Conservation (phyloP, 805 yeast species). For the Debaryomyces maramus region DNA sequence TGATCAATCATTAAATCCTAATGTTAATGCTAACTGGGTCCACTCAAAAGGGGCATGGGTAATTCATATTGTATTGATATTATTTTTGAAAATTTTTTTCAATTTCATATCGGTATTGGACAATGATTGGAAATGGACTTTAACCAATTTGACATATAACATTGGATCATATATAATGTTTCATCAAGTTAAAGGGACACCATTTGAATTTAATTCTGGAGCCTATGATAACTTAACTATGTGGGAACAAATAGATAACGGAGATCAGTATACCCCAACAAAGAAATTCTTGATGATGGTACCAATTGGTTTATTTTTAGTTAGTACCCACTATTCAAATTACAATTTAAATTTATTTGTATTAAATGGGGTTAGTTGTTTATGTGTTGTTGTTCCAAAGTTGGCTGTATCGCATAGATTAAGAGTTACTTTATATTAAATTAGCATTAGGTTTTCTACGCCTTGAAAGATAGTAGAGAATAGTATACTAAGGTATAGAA, state of each 20-base stretch:
- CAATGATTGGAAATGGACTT: slow-evolving; percentile 87
- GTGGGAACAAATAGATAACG: slow-evolving; percentile 98
- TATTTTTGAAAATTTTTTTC: slow-evolving; percentile 70
- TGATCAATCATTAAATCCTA: slow-evolving; percentile 86
- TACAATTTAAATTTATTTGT: slow-evolving; percentile 79
- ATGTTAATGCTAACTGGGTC: slow-evolving; percentile 95
- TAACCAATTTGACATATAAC: slow-evolving; percentile 87
- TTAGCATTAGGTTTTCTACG: neutral
- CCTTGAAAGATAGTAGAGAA: neutral
- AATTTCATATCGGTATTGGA: slow-evolving; percentile 80
- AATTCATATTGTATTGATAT: slow-evolving; percentile 81
- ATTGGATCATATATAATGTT: slow-evolving; percentile 94
- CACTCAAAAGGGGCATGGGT: slow-evolving; percentile 96
- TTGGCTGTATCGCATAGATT: slow-evolving; percentile 79
- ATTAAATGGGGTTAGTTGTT: slow-evolving; percentile 76
- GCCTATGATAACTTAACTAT: slow-evolving; percentile 93
- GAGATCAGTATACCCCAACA: slow-evolving; percentile 95
- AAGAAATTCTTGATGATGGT: slow-evolving; percentile 90
- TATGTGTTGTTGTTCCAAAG: slow-evolving; percentile 88
- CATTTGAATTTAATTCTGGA: slow-evolving; percentile 94
- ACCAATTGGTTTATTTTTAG: slow-evolving; percentile 83
- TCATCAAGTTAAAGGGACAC: slow-evolving; percentile 93
- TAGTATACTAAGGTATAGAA: neutral
- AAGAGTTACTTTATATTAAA: slow-evolving; percentile 54
- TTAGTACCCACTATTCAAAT: slow-evolving; percentile 86